These are phyloP conservation scores for Cladophialophora yegresii DNA, from an alignment of 2,329 filamentous ascomycete genomes.

Conservation along the genomic window DNA sequence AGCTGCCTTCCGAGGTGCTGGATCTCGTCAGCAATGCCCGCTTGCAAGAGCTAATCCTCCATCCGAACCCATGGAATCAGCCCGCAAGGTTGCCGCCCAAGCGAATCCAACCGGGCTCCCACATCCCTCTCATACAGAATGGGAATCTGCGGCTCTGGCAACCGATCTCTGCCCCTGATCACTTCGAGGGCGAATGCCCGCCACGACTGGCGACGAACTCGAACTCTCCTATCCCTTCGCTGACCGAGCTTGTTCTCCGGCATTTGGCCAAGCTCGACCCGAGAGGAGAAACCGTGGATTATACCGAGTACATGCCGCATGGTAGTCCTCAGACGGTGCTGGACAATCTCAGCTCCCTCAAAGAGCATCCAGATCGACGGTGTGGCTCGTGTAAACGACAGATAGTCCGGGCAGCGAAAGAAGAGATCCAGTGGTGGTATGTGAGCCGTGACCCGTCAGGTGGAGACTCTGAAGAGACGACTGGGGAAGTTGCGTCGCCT, in stretches of 20 bases:
- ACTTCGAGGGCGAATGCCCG: neutral
- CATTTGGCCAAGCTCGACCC: conserved; percentile 43
- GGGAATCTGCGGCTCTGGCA: neutral
- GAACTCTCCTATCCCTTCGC: conserved; percentile 42
- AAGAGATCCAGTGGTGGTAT: conserved; percentile 47
- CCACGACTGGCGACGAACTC: conserved; percentile 4
- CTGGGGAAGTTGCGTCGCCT: neutral
- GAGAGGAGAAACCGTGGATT: conserved; percentile 42
- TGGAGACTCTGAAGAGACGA: neutral
- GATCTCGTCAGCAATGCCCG: conserved; percentile 40
- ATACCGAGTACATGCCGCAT: conserved; percentile 42
- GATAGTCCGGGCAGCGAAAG: conserved; percentile 47
- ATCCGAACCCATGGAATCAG: conserved; percentile 32
- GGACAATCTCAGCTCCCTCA: conserved; percentile 43
- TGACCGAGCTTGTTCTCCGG: conserved; percentile 47
- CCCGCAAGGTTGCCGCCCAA: neutral
- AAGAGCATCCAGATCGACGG: conserved; percentile 42
- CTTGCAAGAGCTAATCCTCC: conserved; percentile 20
- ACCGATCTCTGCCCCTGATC: too few species aligned
- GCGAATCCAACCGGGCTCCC: neutral
- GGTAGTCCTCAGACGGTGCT: conserved; percentile 42
- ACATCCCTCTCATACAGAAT: neutral
- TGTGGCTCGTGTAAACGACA: conserved; percentile 47
- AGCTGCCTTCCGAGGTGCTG: conserved; percentile 51
- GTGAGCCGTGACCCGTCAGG: neutral